phyloP scores from a whole-genome alignment of 306 rosid species.

The Fragaria iinumae region DNA sequence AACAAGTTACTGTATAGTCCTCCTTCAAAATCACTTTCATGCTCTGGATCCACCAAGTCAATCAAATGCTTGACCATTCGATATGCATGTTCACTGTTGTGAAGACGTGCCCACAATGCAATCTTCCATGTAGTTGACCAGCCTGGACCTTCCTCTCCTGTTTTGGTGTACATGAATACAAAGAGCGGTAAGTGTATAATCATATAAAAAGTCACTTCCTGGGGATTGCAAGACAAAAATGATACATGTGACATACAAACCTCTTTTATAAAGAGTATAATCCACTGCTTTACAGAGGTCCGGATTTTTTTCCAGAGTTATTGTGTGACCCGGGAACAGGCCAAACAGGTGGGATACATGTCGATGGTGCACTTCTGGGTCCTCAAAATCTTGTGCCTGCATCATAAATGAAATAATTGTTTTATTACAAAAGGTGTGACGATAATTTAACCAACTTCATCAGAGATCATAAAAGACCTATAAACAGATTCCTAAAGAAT shows the following conservation, averaged over 20 bases:
- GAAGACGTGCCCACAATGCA: constrained; percentile 84
- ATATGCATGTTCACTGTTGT: constrained; percentile 78
- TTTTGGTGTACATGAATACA: constrained; percentile 27
- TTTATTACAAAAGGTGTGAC: constrained; percentile 8
- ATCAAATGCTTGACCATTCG: constrained; percentile 88
- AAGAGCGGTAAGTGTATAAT: neutral
- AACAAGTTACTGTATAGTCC: constrained; percentile 91
- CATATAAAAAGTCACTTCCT: neutral
- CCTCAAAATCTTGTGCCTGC: constrained; percentile 85
- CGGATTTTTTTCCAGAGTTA: constrained; percentile 65
- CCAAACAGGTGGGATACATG: constrained; percentile 87
- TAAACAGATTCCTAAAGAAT: constrained; percentile 2
- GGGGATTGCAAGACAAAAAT: neutral
- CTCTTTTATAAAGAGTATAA: constrained; percentile 70
- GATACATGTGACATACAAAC: constrained; percentile 33
- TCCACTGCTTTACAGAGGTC: constrained; percentile 75
- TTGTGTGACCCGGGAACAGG: constrained; percentile 87
- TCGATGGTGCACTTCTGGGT: constrained; percentile 78
- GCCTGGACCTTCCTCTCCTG: constrained; percentile 99
- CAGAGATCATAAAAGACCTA: constrained; percentile 13
- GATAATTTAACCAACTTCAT: constrained; percentile 10
- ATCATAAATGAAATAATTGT: constrained; percentile 16
- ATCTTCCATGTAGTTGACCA: constrained; percentile 95
- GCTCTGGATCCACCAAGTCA: constrained; percentile 78
- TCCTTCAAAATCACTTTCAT: constrained; percentile 69